Percentiles rank a stretch among this genome's conserved stretches.
These are phyloP conservation scores for Lentinula raphanica DNA, from an alignment of 768 basidiomycete species.

Conservation along the genomic window DNA sequence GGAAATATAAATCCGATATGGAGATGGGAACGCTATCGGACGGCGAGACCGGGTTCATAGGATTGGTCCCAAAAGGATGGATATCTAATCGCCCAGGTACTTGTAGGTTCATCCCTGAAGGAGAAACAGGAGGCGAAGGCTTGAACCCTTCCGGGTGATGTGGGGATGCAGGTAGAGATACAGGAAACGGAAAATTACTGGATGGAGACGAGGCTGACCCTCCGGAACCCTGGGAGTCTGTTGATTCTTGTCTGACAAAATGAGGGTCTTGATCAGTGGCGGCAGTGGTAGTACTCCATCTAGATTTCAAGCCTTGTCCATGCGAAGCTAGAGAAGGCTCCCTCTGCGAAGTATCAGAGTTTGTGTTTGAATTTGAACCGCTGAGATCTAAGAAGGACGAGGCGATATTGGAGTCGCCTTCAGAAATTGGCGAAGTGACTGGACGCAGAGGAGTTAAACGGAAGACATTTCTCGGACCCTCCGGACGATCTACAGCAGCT, in stretches of 20 bases:
- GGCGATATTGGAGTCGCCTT: slow-evolving; percentile 10
- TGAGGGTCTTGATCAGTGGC: slow-evolving; percentile 20
- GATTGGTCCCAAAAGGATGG: slow-evolving; percentile 25
- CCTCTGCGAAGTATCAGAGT: slow-evolving; percentile 15
- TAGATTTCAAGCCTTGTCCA: slow-evolving; percentile 19
- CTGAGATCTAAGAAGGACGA: slow-evolving; percentile 37
- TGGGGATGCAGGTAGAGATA: slow-evolving; percentile 40
- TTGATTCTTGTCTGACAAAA: slow-evolving; percentile 11
- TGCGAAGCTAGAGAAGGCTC: slow-evolving; percentile 5
- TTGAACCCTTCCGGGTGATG: slow-evolving; percentile 24
- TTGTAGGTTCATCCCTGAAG: neutral
- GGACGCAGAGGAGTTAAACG: slow-evolving; percentile 22
- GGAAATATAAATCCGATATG: slow-evolving; percentile 49
- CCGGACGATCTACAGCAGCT: neutral
- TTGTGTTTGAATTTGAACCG: slow-evolving; percentile 21
- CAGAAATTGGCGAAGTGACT: slow-evolving; percentile 12
- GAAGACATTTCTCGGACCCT: slow-evolving; percentile 10
- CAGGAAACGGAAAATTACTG: slow-evolving; percentile 37
- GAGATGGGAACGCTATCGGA: slow-evolving; percentile 54
- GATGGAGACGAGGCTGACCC: slow-evolving; percentile 10
- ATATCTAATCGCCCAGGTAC: slow-evolving; percentile 8
- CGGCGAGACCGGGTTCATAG: slow-evolving; percentile 38
- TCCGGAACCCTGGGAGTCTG: slow-evolving; percentile 16
- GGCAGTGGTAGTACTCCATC: slow-evolving; percentile 42
- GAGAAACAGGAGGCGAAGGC: slow-evolving; percentile 14